phyloP scores from a whole-genome alignment of 2,329 filamentous ascomycete genomes.

The Clonostachys rhizophaga region DNA sequence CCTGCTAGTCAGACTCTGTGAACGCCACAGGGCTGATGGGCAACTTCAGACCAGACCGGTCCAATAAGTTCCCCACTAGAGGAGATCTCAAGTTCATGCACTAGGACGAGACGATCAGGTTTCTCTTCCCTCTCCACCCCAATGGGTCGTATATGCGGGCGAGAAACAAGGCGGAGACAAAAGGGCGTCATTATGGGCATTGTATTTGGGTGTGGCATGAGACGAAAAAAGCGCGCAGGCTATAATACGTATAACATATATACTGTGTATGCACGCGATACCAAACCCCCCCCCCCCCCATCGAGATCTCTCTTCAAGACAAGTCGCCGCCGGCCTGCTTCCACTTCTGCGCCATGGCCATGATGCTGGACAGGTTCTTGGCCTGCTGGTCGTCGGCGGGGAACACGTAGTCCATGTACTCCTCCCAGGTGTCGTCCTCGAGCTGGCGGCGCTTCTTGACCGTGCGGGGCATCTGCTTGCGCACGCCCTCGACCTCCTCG shows the following conservation, averaged over 20 bases:
- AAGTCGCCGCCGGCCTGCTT: slow-evolving; percentile 55
- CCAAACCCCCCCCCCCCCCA: too few species aligned
- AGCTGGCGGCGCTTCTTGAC: slow-evolving; percentile 89
- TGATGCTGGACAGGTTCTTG: slow-evolving; percentile 75
- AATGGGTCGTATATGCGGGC: too few species aligned
- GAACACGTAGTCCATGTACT: slow-evolving; percentile 97
- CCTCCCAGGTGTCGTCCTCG: slow-evolving; percentile 88
- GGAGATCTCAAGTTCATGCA: too few species aligned
- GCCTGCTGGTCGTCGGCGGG: slow-evolving; percentile 88
- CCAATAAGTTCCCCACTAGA: too few species aligned
- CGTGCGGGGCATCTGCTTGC: slow-evolving; percentile 89
- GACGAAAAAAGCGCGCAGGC: background rate
- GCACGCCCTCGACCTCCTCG: slow-evolving; percentile 75
- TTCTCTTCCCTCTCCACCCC: too few species aligned
- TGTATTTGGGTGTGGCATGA: background rate
- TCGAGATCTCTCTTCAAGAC: slow-evolving; percentile 7
- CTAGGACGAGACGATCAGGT: too few species aligned
- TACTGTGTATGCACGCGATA: too few species aligned
- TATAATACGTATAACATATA: too few species aligned
- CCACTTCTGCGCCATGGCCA: slow-evolving; percentile 85
- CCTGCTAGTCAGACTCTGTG: too few species aligned
- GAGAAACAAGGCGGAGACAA: background rate
- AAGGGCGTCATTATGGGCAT: background rate
- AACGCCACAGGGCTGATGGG: too few species aligned
- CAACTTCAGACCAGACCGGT: too few species aligned